phyloP scores from a whole-genome alignment of 1,284 basidiomycete genomes.

The Fomitopsis betulina region DNA sequence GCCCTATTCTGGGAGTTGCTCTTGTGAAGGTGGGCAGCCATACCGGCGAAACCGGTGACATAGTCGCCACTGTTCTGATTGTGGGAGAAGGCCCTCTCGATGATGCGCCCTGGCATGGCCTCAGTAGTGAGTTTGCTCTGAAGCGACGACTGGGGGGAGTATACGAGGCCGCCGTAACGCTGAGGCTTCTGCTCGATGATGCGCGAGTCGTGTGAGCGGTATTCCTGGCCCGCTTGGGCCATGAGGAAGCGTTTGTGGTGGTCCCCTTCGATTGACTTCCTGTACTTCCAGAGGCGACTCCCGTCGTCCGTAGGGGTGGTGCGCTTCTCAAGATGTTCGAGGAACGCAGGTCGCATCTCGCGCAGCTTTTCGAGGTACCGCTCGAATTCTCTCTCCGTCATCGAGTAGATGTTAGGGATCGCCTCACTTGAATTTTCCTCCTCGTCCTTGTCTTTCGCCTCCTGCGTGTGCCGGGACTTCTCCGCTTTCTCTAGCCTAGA shows the following conservation, averaged over 20 bases:
- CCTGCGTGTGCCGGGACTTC: neutral
- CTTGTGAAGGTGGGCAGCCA: slow-evolving; percentile 16
- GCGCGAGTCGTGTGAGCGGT: slow-evolving; percentile 25
- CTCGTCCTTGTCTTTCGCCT: slow-evolving; percentile 13
- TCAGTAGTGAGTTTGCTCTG: slow-evolving; percentile 48
- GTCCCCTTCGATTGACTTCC: slow-evolving; percentile 6
- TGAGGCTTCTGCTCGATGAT: slow-evolving; percentile 65
- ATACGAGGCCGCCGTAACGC: slow-evolving; percentile 54
- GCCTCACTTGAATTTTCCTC: slow-evolving; percentile 26
- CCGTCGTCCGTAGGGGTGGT: slow-evolving; percentile 17
- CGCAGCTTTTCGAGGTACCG: slow-evolving; percentile 56
- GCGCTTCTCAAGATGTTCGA: slow-evolving; percentile 30
- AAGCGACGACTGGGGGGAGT: slow-evolving; percentile 46
- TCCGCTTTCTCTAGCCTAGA: slow-evolving; percentile 5
- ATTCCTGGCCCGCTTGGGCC: slow-evolving; percentile 18
- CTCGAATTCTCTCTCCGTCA: slow-evolving; percentile 46
- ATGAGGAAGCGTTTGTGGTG: slow-evolving; percentile 28
- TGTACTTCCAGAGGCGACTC: slow-evolving; percentile 29
- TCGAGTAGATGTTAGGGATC: slow-evolving; percentile 29
- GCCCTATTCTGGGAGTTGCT: neutral
- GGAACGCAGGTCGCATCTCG: slow-evolving; percentile 50
- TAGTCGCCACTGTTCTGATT: slow-evolving; percentile 2
- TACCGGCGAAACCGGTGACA: slow-evolving; percentile 27
- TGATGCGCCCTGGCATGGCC: slow-evolving; percentile 54
- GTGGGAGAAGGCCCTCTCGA: slow-evolving; percentile 26